Percentiles rank a stretch among this genome's conserved stretches.
phyloP scores from a whole-genome alignment of 2,329 filamentous ascomycete species.

The Eutypa lata region DNA sequence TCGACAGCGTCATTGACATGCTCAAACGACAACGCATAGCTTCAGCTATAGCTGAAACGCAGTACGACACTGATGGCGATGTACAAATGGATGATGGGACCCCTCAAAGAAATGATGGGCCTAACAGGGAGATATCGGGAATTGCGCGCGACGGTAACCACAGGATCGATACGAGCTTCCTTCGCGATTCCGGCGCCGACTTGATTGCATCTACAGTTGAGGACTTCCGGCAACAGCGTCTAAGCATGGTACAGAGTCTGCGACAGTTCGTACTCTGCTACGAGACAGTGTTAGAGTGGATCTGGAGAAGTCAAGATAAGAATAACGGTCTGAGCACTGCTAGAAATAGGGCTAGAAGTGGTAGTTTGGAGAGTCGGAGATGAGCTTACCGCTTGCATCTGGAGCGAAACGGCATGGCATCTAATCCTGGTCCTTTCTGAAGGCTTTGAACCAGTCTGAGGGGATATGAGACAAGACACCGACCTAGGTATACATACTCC shows the following conservation, averaged over 20 bases:
- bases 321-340: constrained; percentile 11
- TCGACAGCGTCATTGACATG: constrained; percentile 95
- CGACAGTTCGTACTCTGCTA: constrained; percentile 95
- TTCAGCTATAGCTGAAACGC: constrained; percentile 18
- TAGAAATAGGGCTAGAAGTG: constrained; percentile 29
- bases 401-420: neutral
- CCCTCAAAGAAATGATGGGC: constrained; percentile 14
- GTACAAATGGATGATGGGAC: constrained; percentile 38
- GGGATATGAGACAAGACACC: too few species aligned
- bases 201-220: constrained; percentile 84
- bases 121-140: constrained; percentile 3
- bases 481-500: too few species aligned
- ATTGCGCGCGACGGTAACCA: constrained; percentile 1
- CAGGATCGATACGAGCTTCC: constrained; percentile 57
- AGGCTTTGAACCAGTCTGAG: too few species aligned
- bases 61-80: constrained; percentile 41
- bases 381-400: constrained; percentile 6
- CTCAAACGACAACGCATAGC: constrained; percentile 73
- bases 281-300: constrained; percentile 89
- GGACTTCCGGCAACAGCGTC: constrained; percentile 80
- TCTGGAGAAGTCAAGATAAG: constrained; percentile 49
- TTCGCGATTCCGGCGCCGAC: constrained; percentile 69
- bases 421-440: neutral
- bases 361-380: constrained; percentile 25
- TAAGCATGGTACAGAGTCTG: constrained; percentile 96